Base-by-base conservation (phyloP, 2,329 filamentous ascomycete genomes). In the Verticillium zaregamsianum region DNA sequence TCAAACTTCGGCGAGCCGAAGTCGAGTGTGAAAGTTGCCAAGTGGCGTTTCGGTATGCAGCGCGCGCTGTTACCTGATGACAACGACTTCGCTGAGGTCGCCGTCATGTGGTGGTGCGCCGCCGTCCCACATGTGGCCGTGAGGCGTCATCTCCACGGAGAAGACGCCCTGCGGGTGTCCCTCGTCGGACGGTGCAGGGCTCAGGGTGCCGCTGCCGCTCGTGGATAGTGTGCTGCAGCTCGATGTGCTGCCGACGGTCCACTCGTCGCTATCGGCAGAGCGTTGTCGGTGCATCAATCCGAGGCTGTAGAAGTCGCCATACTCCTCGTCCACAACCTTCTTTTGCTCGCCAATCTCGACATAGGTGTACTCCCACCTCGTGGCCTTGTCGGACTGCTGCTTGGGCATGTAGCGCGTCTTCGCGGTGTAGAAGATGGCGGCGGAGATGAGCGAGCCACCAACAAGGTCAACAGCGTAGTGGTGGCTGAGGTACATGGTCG, bases 401-500 rank as follows among this genome's bases (percentile, higher is more conserved):
- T 90, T 87, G 4, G 94, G 93, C 54, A 98, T 78, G 79, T 92
- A 97, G 63, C 88, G 87, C 52, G 89, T 85, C 72, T 91, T 91
- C 61, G 90, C 86, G 64, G 92, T 86, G 77, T 94, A 96, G 81
- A 92, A 98, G 62, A 90, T 87, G 58, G 90, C 80, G 14, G 89
- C 89, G 28, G 92, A 90, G 63, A 92, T 81, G 63, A 97, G 81
- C 73, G 90, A 92, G 68, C 94, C 94, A 39, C 86, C 92, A 31
- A 97, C 92, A 58, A 98, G 82, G 74, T 98, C 94, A 49, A 98
- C 90, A 35, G 93, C 94, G 73, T 98, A 98, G 79, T 98, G 94
- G 77, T 98, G 94, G 71, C 92, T 96, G 59, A 98, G 86, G 73
- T 98, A 97, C 92, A 98, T 97, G 68, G 94, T 98, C 14, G 93